Evolutionary conservation across 1,284 basidiomycete species (phyloP), one percentile per base, ranked within the genome.

Genomic region (Inonotus obliquus): DNA sequence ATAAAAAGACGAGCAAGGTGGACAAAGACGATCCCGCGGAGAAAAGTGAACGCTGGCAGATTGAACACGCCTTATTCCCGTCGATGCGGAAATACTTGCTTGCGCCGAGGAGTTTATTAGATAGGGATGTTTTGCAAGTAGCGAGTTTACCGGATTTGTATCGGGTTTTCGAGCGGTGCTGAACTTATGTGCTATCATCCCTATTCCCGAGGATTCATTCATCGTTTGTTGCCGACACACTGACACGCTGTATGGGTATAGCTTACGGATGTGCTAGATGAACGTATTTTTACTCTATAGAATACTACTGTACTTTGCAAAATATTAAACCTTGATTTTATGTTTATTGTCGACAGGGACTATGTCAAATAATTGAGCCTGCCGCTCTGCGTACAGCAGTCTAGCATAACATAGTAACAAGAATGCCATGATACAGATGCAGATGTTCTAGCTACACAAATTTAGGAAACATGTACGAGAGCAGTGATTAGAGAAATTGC

Each of bases 151-250:
- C 93, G 2, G 92, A 94, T 66, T 75, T 97, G 65, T 97, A 96
- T 72, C 87, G 89, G 63, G 89, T 96, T 1, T 97, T 96, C 69
- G 94, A 96, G 74, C 76, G 93, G 63, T 96, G 94, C 70, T 96
- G 71, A 75, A 41, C 41, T 44, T 2, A 32, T 32, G 32, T 27
- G 1, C 35, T 51, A 48, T 2, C 11, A 23, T 23, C n/a, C 4
- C 4, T 19, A 49, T 9, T 32, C 32, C 9, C 9, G 32, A 32
- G 32, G 9, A 49, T 49, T 21, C 47, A 49, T 49, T 49, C 47
- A 49, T 25, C 9, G n/a, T 23, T 4, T 21, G 14, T 45, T 21
- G 41, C 21, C 52, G 29, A n/a, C n/a, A n/a, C n/a, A n/a, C n/a
- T n/a, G n/a, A n/a, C n/a, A n/a, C n/a, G n/a, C n/a, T n/a, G n/a